These are phyloP conservation scores for Mortierella sp. DNA, from an alignment of 371 early-diverging fungal genomes.

Conservation along the genomic window DNA sequence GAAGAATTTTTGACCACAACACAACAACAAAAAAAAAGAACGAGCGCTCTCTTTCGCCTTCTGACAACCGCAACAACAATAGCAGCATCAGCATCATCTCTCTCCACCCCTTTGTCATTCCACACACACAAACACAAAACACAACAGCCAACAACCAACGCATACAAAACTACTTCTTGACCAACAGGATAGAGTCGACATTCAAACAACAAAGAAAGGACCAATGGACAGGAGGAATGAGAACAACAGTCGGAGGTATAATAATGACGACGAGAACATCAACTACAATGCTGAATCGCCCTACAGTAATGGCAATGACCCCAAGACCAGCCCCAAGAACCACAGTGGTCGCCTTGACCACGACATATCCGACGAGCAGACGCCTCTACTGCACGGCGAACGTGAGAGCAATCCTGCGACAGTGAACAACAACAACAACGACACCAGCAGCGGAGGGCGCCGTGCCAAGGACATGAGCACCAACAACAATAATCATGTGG, in stretches of 20 bases:
- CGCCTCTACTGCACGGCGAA: constrained; percentile 21
- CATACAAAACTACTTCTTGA: background rate
- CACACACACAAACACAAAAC: background rate
- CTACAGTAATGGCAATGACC: constrained; percentile 2
- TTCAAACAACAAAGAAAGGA: background rate
- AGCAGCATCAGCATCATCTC: background rate
- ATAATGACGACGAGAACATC: background rate
- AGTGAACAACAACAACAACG: background rate
- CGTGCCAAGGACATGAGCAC: background rate
- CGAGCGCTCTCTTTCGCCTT: background rate
- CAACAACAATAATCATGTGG: constrained; percentile 20
- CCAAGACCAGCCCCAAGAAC: background rate
- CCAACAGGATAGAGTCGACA: background rate
- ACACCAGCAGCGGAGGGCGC: background rate
- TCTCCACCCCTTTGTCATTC: background rate
- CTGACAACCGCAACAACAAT: background rate
- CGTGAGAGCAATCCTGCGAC: constrained; percentile 7
- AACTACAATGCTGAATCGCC: background rate
- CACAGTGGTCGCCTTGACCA: constrained; percentile 7
- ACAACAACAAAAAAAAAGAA: background rate
- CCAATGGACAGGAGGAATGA: constrained; percentile 5
- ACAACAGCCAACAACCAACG: background rate
- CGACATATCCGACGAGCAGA: constrained; percentile 18
- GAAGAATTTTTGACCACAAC: background rate
- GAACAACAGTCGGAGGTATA: background rate